Evolutionary conservation across 352 stramenopile species (phyloP).

Genomic region (Aphanomyces stellatus): DNA sequence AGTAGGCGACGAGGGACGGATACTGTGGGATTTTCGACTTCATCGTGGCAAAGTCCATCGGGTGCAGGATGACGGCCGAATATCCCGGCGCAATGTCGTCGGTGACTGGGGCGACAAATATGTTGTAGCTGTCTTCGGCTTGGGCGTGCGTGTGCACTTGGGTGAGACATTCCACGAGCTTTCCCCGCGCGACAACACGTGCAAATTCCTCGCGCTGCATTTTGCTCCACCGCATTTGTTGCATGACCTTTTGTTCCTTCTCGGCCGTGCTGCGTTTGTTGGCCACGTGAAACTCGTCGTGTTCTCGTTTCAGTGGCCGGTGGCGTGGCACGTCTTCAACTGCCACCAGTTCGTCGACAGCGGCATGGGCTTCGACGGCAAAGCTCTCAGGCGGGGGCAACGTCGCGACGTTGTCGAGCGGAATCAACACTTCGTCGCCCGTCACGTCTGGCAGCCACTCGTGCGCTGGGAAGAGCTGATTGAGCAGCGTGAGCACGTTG

Average conservation of each 20-base stretch:
- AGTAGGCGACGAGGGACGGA: conserved; percentile 61
- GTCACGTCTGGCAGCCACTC: background rate
- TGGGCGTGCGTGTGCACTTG: conserved; percentile 7
- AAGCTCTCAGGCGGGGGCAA: background rate
- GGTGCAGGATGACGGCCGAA: conserved; percentile 74
- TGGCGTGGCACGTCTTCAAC: no score
- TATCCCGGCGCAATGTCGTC: conserved; percentile 91
- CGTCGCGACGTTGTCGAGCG: background rate
- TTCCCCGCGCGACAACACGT: conserved; percentile 16
- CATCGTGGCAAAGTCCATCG: conserved; percentile 95
- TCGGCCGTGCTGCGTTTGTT: background rate
- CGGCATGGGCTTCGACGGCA: conserved; percentile 17
- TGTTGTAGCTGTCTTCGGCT: conserved; percentile 48
- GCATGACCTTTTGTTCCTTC: conserved; percentile 23
- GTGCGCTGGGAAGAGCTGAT: conserved; percentile 48
- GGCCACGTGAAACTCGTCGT: background rate
- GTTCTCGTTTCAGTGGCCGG: conserved; percentile 8
- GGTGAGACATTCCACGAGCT: background rate
- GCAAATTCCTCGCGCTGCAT: conserved; percentile 47
- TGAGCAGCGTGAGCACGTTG: conserved; percentile 45
- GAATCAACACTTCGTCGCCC: background rate
- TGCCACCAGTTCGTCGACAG: no score
- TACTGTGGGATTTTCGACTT: conserved; percentile 69
- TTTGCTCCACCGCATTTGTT: conserved; percentile 30
- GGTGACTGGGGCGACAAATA: conserved; percentile 86